Base-by-base conservation (phyloP, 192 early-diverging fungal species). In the Coemansia sp. region DNA sequence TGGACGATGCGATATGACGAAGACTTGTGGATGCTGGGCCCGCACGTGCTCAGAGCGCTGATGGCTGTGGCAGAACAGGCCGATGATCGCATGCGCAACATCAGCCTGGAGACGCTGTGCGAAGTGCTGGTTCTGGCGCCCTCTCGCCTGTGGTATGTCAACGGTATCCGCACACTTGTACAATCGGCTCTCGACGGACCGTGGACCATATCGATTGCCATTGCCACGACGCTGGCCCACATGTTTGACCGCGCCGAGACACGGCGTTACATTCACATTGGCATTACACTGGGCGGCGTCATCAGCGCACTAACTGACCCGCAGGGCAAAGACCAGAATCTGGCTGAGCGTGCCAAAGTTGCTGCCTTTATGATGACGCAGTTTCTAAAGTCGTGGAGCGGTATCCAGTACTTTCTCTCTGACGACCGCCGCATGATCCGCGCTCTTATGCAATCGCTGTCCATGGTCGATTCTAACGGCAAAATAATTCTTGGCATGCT, bases 331-430 rank as follows among this genome's bases (percentile, higher is more conserved):
- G 61, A 78, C 62, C 66, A 64, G 37, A 59, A 71, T 35, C 65
- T 78, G 39, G 63, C 67, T 3, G 82, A 83, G 62, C 62, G 76
- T 18, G 82, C 76, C 56, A 77, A 77, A 14, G 63, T 79, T 0
- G 71, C 82, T 0, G 76, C 73, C 0, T 75, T 74, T 23, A 75
- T 83, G 70, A 57, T 83, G 54, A 69, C 82, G 41, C 72, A 75
- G 66, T 56, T 83, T 16, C 61, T 83, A 19, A 83, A 83, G 54
- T 83, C 76, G 50, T 83, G 82, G 82, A 58, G 75, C 59, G 82
- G 82, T 13, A 67, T 83, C 49, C 82, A 83, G 68, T 83, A 83
- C 45, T 73, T 83, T 61, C 20, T 83, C 61, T 59, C 73, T 1
- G 76, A 79, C 63, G 59, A 70, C 2, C 72, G 76, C 23, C 57